Evolutionary conservation across 2,329 filamentous ascomycete species (phyloP), one percentile per base, ranked within the genome.

Genomic region (Domatiomyces catenatus): DNA sequence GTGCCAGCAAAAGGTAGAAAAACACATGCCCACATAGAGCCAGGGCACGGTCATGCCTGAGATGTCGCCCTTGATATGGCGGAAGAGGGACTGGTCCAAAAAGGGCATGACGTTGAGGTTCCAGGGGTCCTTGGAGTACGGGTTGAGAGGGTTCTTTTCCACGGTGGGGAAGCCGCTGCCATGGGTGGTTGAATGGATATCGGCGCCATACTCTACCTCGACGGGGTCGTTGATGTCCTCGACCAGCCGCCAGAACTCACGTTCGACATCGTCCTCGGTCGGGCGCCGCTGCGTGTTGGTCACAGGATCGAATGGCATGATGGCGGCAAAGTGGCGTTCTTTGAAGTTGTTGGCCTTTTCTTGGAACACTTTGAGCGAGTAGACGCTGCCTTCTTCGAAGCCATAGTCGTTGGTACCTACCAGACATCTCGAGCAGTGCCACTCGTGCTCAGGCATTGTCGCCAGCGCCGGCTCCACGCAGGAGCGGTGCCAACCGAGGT

Each of bases 11-110:
- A 98, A 98, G 0, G 92, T 96, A 0, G 92, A 98, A 65, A 98
- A 98, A 42, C 94, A 93, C 92, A 98, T 98, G 54, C 92, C 92
- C 3, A 98, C 92, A 63, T 98, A 98, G 2, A 98, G 80, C 92
- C 92, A 98, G 0, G 92, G 92, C 6, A 98, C 90, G 0, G 92
- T 98, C 92, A 98, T 98, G 39, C 92, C 92, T 1, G 92, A 96
- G 49, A 98, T 93, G 63, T 98, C 92, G 0, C 90, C 87, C 66
- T 96, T 96, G 72, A 98, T 96, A 60, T 98, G 86, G 47, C 90
- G 80, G 71, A 98, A 98, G 1, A 98, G 72, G 46, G 89, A 95
- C 48, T 96, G 90, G 1, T 84, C 80, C 57, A 94, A 83, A 48
- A 96, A 80, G 0, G 92, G 92, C 53, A 96, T 75, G 46, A 94